Conservation (phyloP, 2,329 filamentous ascomycete species). For the Fulvia fulva region DNA sequence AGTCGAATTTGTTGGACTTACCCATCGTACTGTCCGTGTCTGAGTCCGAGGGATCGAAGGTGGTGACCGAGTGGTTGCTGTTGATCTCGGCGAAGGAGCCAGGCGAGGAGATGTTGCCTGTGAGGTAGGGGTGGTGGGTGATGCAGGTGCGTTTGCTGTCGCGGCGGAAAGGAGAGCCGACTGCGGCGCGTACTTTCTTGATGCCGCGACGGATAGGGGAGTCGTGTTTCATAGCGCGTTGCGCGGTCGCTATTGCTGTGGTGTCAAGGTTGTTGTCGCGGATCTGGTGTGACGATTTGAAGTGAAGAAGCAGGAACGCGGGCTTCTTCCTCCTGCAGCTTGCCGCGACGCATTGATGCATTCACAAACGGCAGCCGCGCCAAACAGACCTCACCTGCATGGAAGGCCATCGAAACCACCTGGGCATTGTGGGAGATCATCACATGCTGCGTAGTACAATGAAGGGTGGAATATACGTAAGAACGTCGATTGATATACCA, state of each 20-base stretch:
- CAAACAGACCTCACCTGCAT: background rate
- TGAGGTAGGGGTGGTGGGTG: background rate
- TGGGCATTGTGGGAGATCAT: background rate
- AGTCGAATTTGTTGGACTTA: slow-evolving; percentile 38
- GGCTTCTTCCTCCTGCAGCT: background rate
- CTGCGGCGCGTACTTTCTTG: slow-evolving; percentile 8
- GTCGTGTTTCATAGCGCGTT: background rate
- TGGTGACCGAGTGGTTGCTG: background rate
- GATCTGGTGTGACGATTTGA: background rate
- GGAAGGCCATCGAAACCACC: background rate
- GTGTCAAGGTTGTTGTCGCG: background rate
- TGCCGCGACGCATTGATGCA: background rate
- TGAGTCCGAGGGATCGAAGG: background rate
- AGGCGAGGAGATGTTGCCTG: slow-evolving; percentile 3
- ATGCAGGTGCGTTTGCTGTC: background rate
- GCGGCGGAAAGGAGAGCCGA: slow-evolving; percentile 1
- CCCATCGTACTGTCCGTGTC: slow-evolving; percentile 18
- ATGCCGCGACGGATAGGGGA: slow-evolving; percentile 7
- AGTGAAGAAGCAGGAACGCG: background rate
- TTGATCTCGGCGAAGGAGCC: slow-evolving; percentile 2
- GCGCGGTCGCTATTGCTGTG: background rate
- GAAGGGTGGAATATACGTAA: too few species aligned
- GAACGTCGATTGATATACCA: too few species aligned
- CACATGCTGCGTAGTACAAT: too few species aligned
- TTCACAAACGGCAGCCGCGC: background rate